Percentiles rank a stretch among this genome's conserved stretches.
These are phyloP conservation scores for Spongospora subterranea DNA, from an alignment of 208 protist genomes.

Conservation along the genomic window DNA sequence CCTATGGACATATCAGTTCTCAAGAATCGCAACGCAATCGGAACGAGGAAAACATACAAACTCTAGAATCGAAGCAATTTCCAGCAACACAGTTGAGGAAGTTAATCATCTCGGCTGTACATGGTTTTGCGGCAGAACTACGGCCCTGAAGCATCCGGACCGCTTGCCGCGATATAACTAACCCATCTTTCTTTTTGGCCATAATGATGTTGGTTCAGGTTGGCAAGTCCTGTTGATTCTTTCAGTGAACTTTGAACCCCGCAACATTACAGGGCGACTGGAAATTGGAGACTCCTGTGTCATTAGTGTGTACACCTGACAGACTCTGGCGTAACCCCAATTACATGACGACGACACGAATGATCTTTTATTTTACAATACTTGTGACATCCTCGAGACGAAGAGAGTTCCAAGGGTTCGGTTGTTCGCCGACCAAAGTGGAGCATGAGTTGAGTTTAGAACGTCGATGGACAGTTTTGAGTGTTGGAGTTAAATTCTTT, in stretches of 20 bases:
- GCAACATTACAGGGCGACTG: no score
- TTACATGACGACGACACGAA: no score
- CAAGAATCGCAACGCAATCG: neutral
- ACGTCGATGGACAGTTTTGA: neutral
- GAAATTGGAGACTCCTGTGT: no score
- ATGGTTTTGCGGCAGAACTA: neutral
- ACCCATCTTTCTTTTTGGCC: neutral
- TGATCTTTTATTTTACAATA: no score
- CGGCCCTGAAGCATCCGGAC: neutral
- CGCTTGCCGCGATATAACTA: constrained; percentile 20
- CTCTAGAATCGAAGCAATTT: neutral
- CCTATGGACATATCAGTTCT: neutral
- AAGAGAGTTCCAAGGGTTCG: neutral
- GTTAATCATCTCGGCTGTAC: constrained; percentile 40
- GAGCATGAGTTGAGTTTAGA: neutral
- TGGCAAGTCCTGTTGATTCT: no score
- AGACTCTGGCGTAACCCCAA: no score
- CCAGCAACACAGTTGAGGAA: constrained; percentile 46
- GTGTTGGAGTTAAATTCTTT: constrained; percentile 65
- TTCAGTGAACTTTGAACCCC: no score
- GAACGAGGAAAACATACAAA: neutral
- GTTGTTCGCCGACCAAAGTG: neutral
- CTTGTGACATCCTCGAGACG: neutral
- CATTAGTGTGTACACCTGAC: no score
- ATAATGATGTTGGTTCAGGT: no score